Evolutionary conservation across 2,329 filamentous ascomycete genomes (phyloP), one percentile per base, ranked within the genome.

Genomic region (Fusarium scirpi): DNA sequence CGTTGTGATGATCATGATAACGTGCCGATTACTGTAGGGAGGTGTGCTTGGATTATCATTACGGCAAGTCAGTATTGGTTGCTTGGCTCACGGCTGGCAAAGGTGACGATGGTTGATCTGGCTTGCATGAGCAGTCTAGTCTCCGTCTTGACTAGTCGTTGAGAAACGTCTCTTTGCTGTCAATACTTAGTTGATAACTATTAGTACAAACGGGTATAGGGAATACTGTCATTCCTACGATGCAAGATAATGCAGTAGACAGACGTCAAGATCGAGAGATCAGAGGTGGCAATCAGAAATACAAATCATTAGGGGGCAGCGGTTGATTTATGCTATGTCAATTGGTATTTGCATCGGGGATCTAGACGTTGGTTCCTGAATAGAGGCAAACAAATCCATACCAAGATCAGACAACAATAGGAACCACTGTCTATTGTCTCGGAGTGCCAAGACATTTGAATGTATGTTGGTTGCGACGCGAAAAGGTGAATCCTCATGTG

Each of bases 121-220:
- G 40, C 62, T 60, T 27, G 46, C 25, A 58, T 65, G 12, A 65
- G 29, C 38, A 64, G 43, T 13, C 40, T 49, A 56, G 44, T n/a
- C n/a, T 51, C n/a, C 15, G 22, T 38, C 29, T 44, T 38, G 34
- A 38, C 34, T 27, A 27, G 34, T n/a, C 29, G 20, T 22, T 25
- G 54, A 15, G 15, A 59, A 52, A 34, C 52, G 25, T 59, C 45
- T 59, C 49, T 32, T 24, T 48, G 58, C 49, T 46, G 61, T 24
- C 43, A 25, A 47, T 25, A 32, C 18, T 27, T 40, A 47, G 34
- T 45, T n/a, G 34, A n/a, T n/a, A 43, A 18, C 13, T 25, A 9
- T 43, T 32, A 52, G 43, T 38, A 46, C n/a, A 24, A 34, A 49
- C 34, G 22, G 32, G 32, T n/a, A 46, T 25, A 38, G 29, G 45